phyloP scores from a whole-genome alignment of 192 early-diverging fungal species.

The Neocallimastix lanati region DNA sequence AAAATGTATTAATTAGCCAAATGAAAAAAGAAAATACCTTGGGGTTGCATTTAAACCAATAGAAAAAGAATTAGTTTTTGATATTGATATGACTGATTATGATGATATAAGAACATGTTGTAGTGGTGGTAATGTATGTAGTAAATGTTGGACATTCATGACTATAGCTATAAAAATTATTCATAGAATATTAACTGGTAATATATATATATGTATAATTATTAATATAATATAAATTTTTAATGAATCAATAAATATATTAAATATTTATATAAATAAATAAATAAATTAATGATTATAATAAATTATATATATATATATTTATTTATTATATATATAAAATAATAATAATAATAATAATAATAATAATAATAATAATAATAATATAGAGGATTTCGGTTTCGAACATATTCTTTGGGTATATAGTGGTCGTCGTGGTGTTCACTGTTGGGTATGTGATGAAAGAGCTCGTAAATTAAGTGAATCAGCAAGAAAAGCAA shows the following conservation, averaged over 20 bases:
- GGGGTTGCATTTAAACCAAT: constrained; percentile 55
- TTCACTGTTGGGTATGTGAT: constrained; percentile 96
- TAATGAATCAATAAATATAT: too few species aligned
- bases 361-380: too few species aligned
- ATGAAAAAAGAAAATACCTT: constrained; percentile 55
- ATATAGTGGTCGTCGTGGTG: constrained; percentile 87
- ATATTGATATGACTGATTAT: constrained; percentile 99
- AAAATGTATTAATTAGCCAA: constrained; percentile 48
- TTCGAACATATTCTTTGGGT: constrained; percentile 88
- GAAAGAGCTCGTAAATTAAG: constrained; percentile 61
- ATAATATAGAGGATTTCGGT: constrained; percentile 95
- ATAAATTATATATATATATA: too few species aligned
- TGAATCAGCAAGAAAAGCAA: constrained; percentile 57
- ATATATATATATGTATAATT: too few species aligned
- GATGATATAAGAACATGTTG: constrained; percentile 84
- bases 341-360: too few species aligned
- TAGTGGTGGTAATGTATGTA: constrained; percentile 67
- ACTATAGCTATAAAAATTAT: constrained; percentile 74
- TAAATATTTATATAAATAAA: background rate
- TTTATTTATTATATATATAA: too few species aligned
- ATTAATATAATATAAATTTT: too few species aligned
- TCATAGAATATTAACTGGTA: constrained; percentile 49
- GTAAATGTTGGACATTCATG: constrained; percentile 90
- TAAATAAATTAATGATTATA: too few species aligned
- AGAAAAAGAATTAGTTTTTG: constrained; percentile 86